These are phyloP conservation scores for Aureobasidium sp. DNA, from an alignment of 2,329 filamentous ascomycete genomes.

Conservation along the genomic window DNA sequence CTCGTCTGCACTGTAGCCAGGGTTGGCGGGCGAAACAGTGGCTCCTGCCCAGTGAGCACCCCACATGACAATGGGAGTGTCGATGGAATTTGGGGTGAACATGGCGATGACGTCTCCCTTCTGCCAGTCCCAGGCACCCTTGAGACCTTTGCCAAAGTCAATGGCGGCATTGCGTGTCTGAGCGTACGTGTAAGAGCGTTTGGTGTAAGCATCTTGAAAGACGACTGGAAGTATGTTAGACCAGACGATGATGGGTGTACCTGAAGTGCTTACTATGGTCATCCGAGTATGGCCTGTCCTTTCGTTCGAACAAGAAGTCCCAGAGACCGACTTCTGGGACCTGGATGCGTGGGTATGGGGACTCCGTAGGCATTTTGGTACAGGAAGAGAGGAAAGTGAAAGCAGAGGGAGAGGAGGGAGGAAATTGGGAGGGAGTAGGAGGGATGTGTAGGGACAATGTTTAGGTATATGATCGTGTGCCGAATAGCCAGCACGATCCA, in stretches of 20 bases:
- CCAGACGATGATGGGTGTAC: neutral
- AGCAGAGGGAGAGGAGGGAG: neutral
- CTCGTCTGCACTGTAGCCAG: constrained; percentile 76
- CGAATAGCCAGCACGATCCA: neutral
- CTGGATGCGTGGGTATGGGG: constrained; percentile 55
- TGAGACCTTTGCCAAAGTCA: constrained; percentile 75
- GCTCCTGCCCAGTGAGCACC: constrained; percentile 80
- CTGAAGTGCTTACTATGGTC: constrained; percentile 54
- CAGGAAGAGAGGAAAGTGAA: neutral
- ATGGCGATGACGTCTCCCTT: constrained; percentile 78
- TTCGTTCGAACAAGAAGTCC: constrained; percentile 67
- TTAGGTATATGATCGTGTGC: neutral
- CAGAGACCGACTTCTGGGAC: constrained; percentile 74
- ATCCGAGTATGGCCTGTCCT: constrained; percentile 58
- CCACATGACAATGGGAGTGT: constrained; percentile 70
- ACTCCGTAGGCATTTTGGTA: constrained; percentile 60
- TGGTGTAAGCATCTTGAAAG: constrained; percentile 67
- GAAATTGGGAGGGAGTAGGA: neutral
- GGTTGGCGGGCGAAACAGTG: constrained; percentile 77
- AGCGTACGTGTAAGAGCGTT: constrained; percentile 61
- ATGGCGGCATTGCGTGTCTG: constrained; percentile 59
- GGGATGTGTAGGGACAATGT: neutral
- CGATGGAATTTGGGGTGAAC: constrained; percentile 80
- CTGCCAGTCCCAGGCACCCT: constrained; percentile 66
- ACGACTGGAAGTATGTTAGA: constrained; percentile 51